Evolutionary conservation across 768 basidiomycete species (phyloP).

Genomic region (Termitomyces sp.): DNA sequence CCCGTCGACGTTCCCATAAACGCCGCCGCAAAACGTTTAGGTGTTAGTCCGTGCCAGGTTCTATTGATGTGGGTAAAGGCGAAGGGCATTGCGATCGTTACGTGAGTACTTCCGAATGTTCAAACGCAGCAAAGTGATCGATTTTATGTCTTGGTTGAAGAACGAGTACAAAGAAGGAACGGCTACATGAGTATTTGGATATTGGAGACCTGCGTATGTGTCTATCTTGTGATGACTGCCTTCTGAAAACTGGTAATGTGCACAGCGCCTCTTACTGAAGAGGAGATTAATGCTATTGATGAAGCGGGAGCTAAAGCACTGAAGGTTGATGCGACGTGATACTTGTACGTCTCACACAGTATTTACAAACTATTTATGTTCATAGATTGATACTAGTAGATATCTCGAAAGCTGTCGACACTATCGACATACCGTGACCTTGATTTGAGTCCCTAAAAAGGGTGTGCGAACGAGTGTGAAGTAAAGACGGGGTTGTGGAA

Average conservation of each 20-base stretch:
- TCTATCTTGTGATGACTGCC: not conserved
- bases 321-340: not conserved
- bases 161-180: slow-evolving; percentile 57
- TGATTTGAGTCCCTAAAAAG: too few relatives aligned
- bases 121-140: not conserved
- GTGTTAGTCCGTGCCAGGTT: slow-evolving; percentile 61
- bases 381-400: too few relatives aligned
- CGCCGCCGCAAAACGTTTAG: slow-evolving; percentile 48
- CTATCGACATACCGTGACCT: too few relatives aligned
- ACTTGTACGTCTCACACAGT: too few relatives aligned
- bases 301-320: slow-evolving; percentile 47
- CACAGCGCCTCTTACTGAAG: slow-evolving; percentile 47
- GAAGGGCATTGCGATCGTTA: slow-evolving; percentile 67
- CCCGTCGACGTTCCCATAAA: slow-evolving; percentile 57
- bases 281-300: slow-evolving; percentile 64
- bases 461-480: too few relatives aligned
- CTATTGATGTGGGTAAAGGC: slow-evolving; percentile 66
- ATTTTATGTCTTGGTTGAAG: slow-evolving; percentile 24
- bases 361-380: too few relatives aligned
- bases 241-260: not conserved
- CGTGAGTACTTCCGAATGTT: slow-evolving; percentile 35
- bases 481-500: too few relatives aligned
- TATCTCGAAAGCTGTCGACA: too few relatives aligned
- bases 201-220: slow-evolving; percentile 50
- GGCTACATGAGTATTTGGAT: slow-evolving; percentile 64